These are phyloP conservation scores for Elaeis guineensis DNA, from an alignment of 176 grass and related monocot genomes.

Conservation along the genomic window DNA sequence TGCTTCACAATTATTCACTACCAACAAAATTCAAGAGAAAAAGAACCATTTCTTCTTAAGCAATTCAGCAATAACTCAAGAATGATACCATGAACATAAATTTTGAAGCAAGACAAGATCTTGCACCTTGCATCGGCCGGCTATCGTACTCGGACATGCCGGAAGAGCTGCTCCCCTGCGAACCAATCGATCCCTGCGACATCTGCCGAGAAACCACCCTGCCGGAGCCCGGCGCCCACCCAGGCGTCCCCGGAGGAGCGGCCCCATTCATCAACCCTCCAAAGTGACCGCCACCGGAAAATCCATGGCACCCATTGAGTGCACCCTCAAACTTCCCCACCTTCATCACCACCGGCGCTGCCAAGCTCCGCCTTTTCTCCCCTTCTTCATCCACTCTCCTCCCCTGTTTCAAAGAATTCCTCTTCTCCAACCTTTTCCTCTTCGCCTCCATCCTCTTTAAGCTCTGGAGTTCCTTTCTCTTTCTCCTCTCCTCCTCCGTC, in stretches of 20 bases:
- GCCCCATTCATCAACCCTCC: background rate
- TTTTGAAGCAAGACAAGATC: background rate
- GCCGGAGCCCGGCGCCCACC: constrained; percentile 19
- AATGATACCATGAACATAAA: background rate
- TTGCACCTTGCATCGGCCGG: constrained; percentile 35
- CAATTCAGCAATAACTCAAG: background rate
- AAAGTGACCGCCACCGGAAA: background rate
- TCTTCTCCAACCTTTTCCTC: constrained; percentile 76
- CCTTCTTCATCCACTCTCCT: constrained; percentile 17
- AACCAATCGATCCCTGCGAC: constrained; percentile 26
- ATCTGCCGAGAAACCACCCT: background rate
- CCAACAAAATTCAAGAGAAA: no score
- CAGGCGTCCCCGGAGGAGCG: constrained; percentile 1
- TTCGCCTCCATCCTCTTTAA: constrained; percentile 67
- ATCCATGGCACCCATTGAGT: background rate
- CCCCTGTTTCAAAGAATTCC: constrained; percentile 46
- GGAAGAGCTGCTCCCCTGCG: constrained; percentile 30
- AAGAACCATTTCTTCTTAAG: no score
- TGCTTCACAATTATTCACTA: no score
- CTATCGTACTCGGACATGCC: constrained; percentile 1
- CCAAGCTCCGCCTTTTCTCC: background rate
- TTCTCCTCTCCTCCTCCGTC: constrained; percentile 47
- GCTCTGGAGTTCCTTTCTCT: constrained; percentile 61
- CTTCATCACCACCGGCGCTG: background rate
- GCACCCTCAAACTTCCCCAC: background rate